These are phyloP conservation scores for Coemansia sp. DNA, from an alignment of 192 early-diverging fungal genomes.

Conservation along the genomic window DNA sequence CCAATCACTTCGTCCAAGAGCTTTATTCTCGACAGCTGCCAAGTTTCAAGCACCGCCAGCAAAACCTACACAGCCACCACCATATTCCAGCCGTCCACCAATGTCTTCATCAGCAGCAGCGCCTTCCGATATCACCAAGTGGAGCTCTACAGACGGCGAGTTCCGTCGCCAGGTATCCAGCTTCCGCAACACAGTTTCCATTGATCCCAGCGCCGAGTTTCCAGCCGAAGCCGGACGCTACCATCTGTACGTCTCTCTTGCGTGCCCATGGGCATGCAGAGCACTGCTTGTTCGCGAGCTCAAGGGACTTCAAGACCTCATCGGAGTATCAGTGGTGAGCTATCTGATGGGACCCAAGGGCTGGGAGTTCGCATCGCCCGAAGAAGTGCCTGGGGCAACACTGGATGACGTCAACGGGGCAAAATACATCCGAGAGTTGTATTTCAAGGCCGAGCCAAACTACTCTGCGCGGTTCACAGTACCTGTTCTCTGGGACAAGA, in stretches of 20 bases:
- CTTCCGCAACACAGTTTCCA: slow-evolving; percentile 64
- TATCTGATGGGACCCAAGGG: slow-evolving; percentile 76
- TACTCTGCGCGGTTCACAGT: slow-evolving; percentile 82
- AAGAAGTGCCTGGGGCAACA: slow-evolving; percentile 75
- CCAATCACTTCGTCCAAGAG: too few relatives aligned
- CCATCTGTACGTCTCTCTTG: slow-evolving; percentile 73
- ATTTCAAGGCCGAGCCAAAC: slow-evolving; percentile 85
- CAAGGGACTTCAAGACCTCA: slow-evolving; percentile 84
- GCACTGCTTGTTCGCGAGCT: slow-evolving; percentile 83
- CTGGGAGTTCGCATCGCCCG: slow-evolving; percentile 74
- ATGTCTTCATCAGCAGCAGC: slow-evolving; percentile 8
- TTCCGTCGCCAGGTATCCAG: slow-evolving; percentile 74
- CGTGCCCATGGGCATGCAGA: slow-evolving; percentile 83
- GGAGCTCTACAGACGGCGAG: slow-evolving; percentile 75
- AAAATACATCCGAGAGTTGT: slow-evolving; percentile 80
- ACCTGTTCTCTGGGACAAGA: slow-evolving; percentile 97
- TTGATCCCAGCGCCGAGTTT: slow-evolving; percentile 64
- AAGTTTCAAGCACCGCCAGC: not conserved
- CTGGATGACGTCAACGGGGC: slow-evolving; percentile 74
- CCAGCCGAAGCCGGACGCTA: slow-evolving; percentile 76
- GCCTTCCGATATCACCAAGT: slow-evolving; percentile 49
- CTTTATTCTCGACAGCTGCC: too few relatives aligned
- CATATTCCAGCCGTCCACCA: too few relatives aligned
- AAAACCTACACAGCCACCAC: not conserved
- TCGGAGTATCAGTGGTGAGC: slow-evolving; percentile 85